Base-by-base conservation (phyloP, 768 basidiomycete genomes). In the Pisolithus marmoratus region DNA sequence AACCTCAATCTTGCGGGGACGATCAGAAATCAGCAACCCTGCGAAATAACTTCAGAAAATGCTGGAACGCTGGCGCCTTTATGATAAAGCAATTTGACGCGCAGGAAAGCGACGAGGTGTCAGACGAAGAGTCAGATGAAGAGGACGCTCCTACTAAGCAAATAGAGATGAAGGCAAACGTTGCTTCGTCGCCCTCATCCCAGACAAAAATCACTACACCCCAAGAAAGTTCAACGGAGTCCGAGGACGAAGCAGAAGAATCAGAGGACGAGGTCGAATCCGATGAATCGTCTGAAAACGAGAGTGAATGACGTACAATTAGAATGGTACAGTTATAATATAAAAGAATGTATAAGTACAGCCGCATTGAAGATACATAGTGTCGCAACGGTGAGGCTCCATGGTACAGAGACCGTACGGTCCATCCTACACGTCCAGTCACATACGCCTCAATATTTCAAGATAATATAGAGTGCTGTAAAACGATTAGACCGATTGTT, bases 11-110 rank as follows among this genome's bases (percentile, higher is more conserved):
- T 26, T 77, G 74, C 62, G 87, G 78, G 29, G 73, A 72, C 48
- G 79, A 73, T 8, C 57, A 73, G 22, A 74, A 73, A 48, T 54
- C 68, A 12, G 73, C 72, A 4, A 55, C 60, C 20, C 61, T 73
- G 36, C 63, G 66, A 29, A 85, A 84, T 50, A 85, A 83, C 58
- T 62, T 86, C 48, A 73, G 75, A 62, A 85, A 79, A 62, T 82
- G 82, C 63, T 84, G 90, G 89, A 64, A 73, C 50, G 73, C 91
- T 40, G 82, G 86, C 34, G 74, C 78, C 27, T 79, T 78, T 56
- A 84, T 91, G 81, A 87, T 94, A 50, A 75, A 87, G 56, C 87
- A 91, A 60, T 85, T 91, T 46, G 80, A 90, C 58, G 85, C 82
- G 48, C 88, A 90, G 63, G 87, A 85, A 19, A 86, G 80, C 50